phyloP scores from a whole-genome alignment of 2,329 filamentous ascomycete genomes.

The Furcasterigmium sp. region DNA sequence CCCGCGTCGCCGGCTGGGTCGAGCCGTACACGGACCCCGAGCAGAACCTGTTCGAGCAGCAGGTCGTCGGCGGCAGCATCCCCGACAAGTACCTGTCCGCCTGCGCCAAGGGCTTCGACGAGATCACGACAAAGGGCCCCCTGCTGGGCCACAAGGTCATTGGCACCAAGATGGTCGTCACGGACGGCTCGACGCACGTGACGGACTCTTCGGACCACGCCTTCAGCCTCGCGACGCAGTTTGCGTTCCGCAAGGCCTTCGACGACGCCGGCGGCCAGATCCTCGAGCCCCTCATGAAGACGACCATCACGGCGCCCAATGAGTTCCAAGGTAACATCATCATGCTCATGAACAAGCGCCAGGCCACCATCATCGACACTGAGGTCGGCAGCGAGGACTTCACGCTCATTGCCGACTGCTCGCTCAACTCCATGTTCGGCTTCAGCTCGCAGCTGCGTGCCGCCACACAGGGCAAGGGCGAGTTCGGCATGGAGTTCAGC shows the following conservation, averaged over 20 bases:
- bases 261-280: conserved; percentile 73
- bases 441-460: conserved; percentile 89
- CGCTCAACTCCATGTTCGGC: conserved; percentile 95
- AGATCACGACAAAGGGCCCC: conserved; percentile 78
- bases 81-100: conserved; percentile 93
- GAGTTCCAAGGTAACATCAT: conserved; percentile 98
- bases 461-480: conserved; percentile 95
- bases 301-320: conserved; percentile 87
- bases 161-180: conserved; percentile 84
- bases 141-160: conserved; percentile 91
- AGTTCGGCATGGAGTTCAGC: conserved; percentile 98
- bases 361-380: conserved; percentile 90
- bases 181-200: conserved; percentile 94
- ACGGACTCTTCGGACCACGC: conserved; percentile 97
- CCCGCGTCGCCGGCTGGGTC: conserved; percentile 85
- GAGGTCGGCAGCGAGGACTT: conserved; percentile 94
- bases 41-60: conserved; percentile 78
- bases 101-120: conserved; percentile 90
- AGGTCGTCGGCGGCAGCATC: conserved; percentile 84
- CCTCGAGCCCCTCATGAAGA: conserved; percentile 97
- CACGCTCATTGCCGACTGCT: conserved; percentile 85
- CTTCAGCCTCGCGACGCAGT: conserved; percentile 90
- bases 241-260: conserved; percentile 96
- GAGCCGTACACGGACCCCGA: conserved; percentile 73
- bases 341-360: conserved; percentile 93